These are phyloP conservation scores for Setomelanomma holmii DNA, from an alignment of 2,329 filamentous ascomycete genomes.

Conservation along the genomic window DNA sequence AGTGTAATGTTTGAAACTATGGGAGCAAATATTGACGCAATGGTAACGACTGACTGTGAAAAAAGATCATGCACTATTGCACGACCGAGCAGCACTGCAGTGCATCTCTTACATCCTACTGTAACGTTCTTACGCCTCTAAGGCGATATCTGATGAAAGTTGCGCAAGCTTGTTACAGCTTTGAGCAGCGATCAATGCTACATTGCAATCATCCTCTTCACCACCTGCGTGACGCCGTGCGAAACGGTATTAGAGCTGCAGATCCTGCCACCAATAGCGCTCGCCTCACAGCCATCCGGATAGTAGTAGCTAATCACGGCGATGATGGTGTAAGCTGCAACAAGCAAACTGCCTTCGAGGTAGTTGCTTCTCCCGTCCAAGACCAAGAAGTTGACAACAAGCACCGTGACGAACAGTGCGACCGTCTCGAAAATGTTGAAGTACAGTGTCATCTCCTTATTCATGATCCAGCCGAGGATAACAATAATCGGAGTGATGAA, in stretches of 20 bases:
- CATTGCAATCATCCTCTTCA: conserved; percentile 28
- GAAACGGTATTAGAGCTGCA: conserved; percentile 21
- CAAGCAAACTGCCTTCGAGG: conserved; percentile 77
- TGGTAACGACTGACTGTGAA: background rate
- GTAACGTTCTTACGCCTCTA: too few species aligned
- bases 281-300: conserved; percentile 50
- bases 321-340: conserved; percentile 82
- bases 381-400: conserved; percentile 87
- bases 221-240: conserved; percentile 16
- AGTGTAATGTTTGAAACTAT: too few species aligned
- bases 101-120: too few species aligned
- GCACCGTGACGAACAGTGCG: conserved; percentile 80
- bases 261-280: conserved; percentile 54
- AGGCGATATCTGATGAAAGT: too few species aligned
- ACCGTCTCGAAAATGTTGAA: conserved; percentile 70
- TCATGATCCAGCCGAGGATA: conserved; percentile 79
- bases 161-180: background rate
- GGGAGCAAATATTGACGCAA: background rate
- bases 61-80: background rate
- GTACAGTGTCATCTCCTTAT: conserved; percentile 71
- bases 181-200: background rate
- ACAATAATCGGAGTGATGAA: conserved; percentile 80
- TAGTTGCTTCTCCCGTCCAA: conserved; percentile 84
- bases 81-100: too few species aligned
- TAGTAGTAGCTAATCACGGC: conserved; percentile 63